Conservation (phyloP, 805 yeast species). For the Ogataea nitratoaversa region DNA sequence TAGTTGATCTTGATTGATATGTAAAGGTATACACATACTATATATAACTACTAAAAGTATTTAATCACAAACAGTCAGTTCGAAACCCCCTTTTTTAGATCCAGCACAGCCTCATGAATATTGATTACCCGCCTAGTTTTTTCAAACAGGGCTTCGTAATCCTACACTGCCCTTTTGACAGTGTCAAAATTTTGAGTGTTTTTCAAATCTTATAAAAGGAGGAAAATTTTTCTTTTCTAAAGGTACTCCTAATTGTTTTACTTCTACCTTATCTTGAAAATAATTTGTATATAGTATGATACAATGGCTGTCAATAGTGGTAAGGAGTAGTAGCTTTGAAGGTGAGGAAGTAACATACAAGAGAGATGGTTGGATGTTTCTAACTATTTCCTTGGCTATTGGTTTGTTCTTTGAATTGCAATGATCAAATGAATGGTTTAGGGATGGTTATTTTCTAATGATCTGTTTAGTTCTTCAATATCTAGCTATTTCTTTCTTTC, state of each 20-base stretch:
- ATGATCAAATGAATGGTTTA: neutral
- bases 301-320: too few species aligned
- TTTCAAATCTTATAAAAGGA: neutral
- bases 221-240: neutral
- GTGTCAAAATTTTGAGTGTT: neutral
- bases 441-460: too few species aligned
- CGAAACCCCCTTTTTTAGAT: neutral
- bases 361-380: neutral
- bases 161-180: neutral
- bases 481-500: too few species aligned
- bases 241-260: too few species aligned
- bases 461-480: too few species aligned
- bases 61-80: too few species aligned
- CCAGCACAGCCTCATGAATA: too few species aligned
- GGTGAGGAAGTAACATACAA: too few species aligned
- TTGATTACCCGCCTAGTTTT: neutral
- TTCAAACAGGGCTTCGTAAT: constrained; percentile 4
- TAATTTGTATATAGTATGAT: too few species aligned
- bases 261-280: neutral
- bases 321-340: too few species aligned
- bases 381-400: neutral
- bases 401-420: neutral
- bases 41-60: too few species aligned
- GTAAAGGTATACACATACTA: too few species aligned
- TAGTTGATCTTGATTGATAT: constrained; percentile 1